Base-by-base conservation (phyloP, 108 stramenopile genomes). In the Bacterosira constricta region DNA sequence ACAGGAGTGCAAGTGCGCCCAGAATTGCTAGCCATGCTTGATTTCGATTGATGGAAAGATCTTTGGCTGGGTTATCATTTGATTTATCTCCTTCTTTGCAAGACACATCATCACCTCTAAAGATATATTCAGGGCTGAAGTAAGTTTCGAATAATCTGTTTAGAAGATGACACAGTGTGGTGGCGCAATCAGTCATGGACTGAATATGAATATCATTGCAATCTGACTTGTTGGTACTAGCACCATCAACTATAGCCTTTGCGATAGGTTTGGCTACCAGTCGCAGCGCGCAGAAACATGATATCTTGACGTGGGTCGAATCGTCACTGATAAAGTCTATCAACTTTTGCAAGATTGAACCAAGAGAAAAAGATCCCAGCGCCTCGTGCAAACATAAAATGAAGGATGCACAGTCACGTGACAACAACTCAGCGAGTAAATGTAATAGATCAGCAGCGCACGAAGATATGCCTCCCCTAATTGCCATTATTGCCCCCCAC, bases 361-460 rank as follows among this genome's bases (percentile, higher is more conserved):
- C 63, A 42, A 71, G 59, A 20, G 63, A 65, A 15, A 42, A 32
- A 44, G 57, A 50, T 27, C 47, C 34, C 8, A 17, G 2, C 36
- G 32, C 41, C 6, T 66, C 54, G 30, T 58, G 60, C 17, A 72
- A 31, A 41, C 47, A 32, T 6, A 6, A 18, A 20, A 79, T 21
- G 20, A 61, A 47, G 15, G 57, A 34, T 4, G 34, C 20, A 44
- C 56, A 72, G 37, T 67, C 65, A 8, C 34, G 34, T 32, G 70
- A 62, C 9, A 72, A 34, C 17, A 72, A 20, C 11, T 70, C 64
- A n/a, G 78, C 65, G 36, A 79, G 63, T 44, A 88, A 70, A 34
- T 46, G 34, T 13, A 89, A 57, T 36, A 85, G 51, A 53, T 89
- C 86, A 35, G 83, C 60, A 26, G 83, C 70, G 18, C 71, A 84